phyloP scores from a whole-genome alignment of 2,329 filamentous ascomycete genomes.

The Diaporthe ampelina region DNA sequence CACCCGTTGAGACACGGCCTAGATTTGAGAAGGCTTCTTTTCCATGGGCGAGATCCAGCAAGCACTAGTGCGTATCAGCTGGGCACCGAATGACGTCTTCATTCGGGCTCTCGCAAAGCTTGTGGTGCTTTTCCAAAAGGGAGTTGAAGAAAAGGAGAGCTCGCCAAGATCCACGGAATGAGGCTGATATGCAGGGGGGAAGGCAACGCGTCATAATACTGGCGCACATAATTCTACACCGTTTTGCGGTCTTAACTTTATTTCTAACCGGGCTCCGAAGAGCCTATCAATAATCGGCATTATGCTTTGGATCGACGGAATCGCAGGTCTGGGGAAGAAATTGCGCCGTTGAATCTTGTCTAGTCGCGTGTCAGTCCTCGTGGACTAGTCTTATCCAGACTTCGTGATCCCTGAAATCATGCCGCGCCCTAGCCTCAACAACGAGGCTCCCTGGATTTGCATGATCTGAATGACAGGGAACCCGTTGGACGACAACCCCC shows the following conservation, averaged over 20 bases:
- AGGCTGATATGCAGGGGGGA: slow-evolving; percentile 31
- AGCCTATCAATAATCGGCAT: neutral
- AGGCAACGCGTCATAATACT: slow-evolving; percentile 10
- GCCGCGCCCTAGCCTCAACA: slow-evolving; percentile 17
- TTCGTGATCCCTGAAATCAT: slow-evolving; percentile 30
- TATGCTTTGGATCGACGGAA: neutral
- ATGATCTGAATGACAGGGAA: slow-evolving; percentile 18
- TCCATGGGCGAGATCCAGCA: neutral
- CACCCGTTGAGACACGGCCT: neutral
- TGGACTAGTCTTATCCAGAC: slow-evolving; percentile 12
- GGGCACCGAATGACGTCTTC: slow-evolving; percentile 9
- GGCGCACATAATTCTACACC: neutral
- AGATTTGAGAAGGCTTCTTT: neutral
- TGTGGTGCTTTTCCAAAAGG: neutral
- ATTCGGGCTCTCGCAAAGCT: neutral
- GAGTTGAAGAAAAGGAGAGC: neutral
- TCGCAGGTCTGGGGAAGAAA: slow-evolving; percentile 16
- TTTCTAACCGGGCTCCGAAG: slow-evolving; percentile 7
- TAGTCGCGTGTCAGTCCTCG: slow-evolving; percentile 27
- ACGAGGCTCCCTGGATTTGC: slow-evolving; percentile 36
- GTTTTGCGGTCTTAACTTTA: slow-evolving; percentile 25
- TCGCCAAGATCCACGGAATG: slow-evolving; percentile 9
- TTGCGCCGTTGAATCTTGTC: slow-evolving; percentile 28
- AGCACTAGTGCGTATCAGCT: slow-evolving; percentile 4
- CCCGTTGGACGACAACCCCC: neutral